Conservation (phyloP, 2,329 filamentous ascomycete genomes). For the Hirsutella minnesotensis region DNA sequence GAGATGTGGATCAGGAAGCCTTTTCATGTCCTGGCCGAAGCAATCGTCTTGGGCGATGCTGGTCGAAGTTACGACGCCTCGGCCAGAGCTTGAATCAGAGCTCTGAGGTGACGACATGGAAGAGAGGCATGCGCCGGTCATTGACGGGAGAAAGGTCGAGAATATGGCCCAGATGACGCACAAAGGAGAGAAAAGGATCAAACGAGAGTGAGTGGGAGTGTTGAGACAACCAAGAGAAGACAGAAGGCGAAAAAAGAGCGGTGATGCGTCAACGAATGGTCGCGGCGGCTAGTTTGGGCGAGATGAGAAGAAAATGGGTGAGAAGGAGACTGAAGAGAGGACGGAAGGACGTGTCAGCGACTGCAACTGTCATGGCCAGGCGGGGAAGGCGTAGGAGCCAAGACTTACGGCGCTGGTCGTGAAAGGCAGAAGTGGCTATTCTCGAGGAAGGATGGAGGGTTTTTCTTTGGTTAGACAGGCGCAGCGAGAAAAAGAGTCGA, state of each 20-base stretch:
- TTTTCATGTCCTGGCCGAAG: slow-evolving; percentile 6
- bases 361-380: too few relatives aligned
- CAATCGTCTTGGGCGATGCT: slow-evolving; percentile 11
- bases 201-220: slow-evolving; percentile 16
- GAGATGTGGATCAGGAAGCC: slow-evolving; percentile 5
- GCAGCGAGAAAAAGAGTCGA: too few relatives aligned
- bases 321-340: too few relatives aligned
- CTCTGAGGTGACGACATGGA: slow-evolving; percentile 19
- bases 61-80: slow-evolving; percentile 7
- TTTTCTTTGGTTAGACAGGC: too few relatives aligned
- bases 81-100: slow-evolving; percentile 16
- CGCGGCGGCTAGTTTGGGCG: slow-evolving; percentile 1
- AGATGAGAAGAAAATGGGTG: background rate
- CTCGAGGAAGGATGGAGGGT: too few relatives aligned
- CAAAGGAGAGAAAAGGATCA: slow-evolving; percentile 14
- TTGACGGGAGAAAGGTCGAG: background rate
- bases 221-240: slow-evolving; percentile 7
- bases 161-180: slow-evolving; percentile 16
- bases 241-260: slow-evolving; percentile 3
- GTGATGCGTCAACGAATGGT: slow-evolving; percentile 1
- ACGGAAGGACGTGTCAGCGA: too few relatives aligned
- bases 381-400: too few relatives aligned
- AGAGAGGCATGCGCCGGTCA: background rate
- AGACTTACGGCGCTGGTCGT: too few relatives aligned
- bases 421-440: too few relatives aligned